Conservation (phyloP, 306 rosid genomes). For the Ormosia semicastrata region DNA sequence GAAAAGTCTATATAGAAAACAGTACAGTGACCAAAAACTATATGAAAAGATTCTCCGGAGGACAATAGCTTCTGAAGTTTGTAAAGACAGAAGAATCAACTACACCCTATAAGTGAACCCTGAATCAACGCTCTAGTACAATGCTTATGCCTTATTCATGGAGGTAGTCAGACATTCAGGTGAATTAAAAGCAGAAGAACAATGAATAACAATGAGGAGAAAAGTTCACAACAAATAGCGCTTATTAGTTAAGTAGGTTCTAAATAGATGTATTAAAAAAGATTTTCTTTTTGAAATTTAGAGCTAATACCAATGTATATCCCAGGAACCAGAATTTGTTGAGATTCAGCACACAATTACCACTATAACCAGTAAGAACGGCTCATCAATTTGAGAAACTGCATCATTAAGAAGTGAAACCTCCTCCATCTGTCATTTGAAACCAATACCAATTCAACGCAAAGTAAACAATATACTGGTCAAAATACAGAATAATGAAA, state of each 20-base stretch:
- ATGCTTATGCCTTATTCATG: slow-evolving; percentile 12
- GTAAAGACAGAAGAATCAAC: slow-evolving; percentile 15
- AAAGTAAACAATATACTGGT: slow-evolving; percentile 30
- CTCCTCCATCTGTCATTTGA: slow-evolving; percentile 94
- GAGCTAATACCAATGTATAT: slow-evolving; percentile 99
- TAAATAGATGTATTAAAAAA: slow-evolving; percentile 28
- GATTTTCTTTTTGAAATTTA: slow-evolving; percentile 70
- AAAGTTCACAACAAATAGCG: background rate
- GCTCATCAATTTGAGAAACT: slow-evolving; percentile 92
- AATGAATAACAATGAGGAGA: background rate
- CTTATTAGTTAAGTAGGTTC: slow-evolving; percentile 27
- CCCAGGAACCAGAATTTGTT: slow-evolving; percentile 98
- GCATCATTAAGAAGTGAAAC: slow-evolving; percentile 90
- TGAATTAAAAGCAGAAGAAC: background rate
- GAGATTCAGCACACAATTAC: slow-evolving; percentile 99
- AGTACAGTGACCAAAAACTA: slow-evolving; percentile 13
- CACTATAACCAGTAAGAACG: slow-evolving; percentile 98
- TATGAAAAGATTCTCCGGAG: background rate
- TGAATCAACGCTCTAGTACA: background rate
- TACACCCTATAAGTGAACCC: background rate
- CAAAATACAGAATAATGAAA: slow-evolving; percentile 23
- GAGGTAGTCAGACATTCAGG: slow-evolving; percentile 6
- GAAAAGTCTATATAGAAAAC: background rate
- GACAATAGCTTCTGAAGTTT: slow-evolving; percentile 14
- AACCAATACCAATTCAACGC: slow-evolving; percentile 44